Base-by-base conservation (phyloP, 306 rosid species). In the Trichosanthes cucumerina region DNA sequence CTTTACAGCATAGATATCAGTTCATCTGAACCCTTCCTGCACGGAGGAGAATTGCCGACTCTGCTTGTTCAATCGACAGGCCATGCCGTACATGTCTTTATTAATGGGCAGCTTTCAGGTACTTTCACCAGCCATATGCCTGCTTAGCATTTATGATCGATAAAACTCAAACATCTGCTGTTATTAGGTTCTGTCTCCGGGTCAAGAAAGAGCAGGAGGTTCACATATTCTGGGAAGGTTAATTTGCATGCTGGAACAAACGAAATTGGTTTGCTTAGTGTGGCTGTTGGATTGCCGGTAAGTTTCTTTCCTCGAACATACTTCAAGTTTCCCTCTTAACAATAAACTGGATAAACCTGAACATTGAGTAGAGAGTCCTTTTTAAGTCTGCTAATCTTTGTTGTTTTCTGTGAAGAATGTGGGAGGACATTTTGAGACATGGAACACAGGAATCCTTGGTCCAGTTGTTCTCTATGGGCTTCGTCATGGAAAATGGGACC, bases 361-460 rank as follows among this genome's bases (percentile, higher is more conserved):
- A n/a, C 16, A 38, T 66, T 9, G 74, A 38, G 12, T 16, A 15
- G 33, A 38, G 8, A 38, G 50, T 66, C 49, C n/a, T 36, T 59
- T 50, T 49, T 76, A 31, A 4, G n/a, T 4, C 38, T 10, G 72
- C 79, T 79, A 79, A 82, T 62, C 36, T 73, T 18, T 53, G 69
- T 5, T 79, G 68, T 72, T 64, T 49, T 52, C 76, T 57, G 9
- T 81, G 58, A 82, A 95, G 98, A 95, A 95, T 68, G 95, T 95
- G 18, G 98, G 98, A 39, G 98, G 97, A 68, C 97, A 92, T 86
- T 95, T 82, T 49, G 98, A 95, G 93, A 75, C 96, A 50, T 95
- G 93, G 92, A 90, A 81, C 88, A 95, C 98, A 12, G 98, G 98
- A 85, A 95, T 95, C 89, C 97, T 95, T n/a, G 98, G 98, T 82